Conservation (phyloP, 2,329 filamentous ascomycete species). For the Magnaporthiopsis rhizophila region DNA sequence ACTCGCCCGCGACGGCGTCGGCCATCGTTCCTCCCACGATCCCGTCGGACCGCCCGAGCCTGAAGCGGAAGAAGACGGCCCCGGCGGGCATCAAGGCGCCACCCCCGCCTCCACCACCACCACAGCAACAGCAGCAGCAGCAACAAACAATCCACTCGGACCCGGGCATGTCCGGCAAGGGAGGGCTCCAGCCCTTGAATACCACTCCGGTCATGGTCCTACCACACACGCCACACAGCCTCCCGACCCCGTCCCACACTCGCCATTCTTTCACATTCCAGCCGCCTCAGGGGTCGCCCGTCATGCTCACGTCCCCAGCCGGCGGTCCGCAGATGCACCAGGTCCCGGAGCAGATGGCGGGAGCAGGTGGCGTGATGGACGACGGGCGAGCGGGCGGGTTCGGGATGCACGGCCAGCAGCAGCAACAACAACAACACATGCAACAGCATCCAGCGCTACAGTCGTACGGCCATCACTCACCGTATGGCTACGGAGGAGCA, state of each 20-base stretch:
- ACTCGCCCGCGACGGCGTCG: too few species aligned
- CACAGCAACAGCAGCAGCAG: neutral
- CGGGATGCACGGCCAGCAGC: conserved; percentile 8
- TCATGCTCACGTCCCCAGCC: conserved; percentile 29
- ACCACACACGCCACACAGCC: conserved; percentile 19
- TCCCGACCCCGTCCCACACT: conserved; percentile 20
- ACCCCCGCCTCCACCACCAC: conserved; percentile 18
- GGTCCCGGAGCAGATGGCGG: neutral
- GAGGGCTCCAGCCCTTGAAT: conserved; percentile 21
- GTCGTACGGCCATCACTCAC: too few species aligned
- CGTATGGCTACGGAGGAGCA: too few species aligned
- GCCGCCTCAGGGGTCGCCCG: conserved; percentile 28
- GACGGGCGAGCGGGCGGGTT: neutral
- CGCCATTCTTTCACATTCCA: conserved; percentile 32
- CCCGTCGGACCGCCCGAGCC: conserved; percentile 25
- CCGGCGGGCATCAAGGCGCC: conserved; percentile 30
- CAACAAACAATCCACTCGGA: neutral
- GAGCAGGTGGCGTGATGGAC: neutral
- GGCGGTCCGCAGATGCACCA: neutral
- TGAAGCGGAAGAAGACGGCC: conserved; percentile 42
- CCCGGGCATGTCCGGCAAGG: conserved; percentile 16
- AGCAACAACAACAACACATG: conserved; percentile 24
- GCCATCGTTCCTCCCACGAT: too few species aligned
- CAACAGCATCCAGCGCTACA: conserved; percentile 27
- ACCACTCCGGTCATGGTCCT: conserved; percentile 18